Percentiles rank a stretch among this genome's conserved stretches.
phyloP scores from a whole-genome alignment of 208 protist genomes.

The Trypanosoma grayi region DNA sequence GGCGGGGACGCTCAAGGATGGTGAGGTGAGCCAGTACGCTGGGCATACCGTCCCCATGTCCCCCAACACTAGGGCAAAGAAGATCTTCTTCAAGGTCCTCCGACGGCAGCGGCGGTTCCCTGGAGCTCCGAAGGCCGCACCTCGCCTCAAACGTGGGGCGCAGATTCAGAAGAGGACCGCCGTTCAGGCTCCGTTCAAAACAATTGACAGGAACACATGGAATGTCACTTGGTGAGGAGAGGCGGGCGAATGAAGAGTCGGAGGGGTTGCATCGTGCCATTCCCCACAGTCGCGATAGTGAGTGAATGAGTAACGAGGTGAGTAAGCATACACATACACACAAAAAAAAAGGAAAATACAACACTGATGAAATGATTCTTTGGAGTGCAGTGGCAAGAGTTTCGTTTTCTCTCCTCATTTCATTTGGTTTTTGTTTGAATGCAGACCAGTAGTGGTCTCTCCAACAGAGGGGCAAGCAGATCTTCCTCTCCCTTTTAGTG shows the following conservation, averaged over 20 bases:
- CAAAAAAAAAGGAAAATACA: neutral
- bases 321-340: constrained; percentile 1
- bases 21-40: constrained; percentile 65
- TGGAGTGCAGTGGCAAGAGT: no score
- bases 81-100: constrained; percentile 68
- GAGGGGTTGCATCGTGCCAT: neutral
- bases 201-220: constrained; percentile 76
- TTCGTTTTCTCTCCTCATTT: no score
- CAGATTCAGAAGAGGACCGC: constrained; percentile 12
- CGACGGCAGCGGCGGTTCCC: constrained; percentile 58
- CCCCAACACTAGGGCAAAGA: constrained; percentile 63
- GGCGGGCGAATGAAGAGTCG: neutral
- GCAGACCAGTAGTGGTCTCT: neutral
- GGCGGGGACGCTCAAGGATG: constrained; percentile 52
- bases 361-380: no score
- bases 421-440: neutral
- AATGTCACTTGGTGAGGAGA: constrained; percentile 78
- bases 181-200: constrained; percentile 45
- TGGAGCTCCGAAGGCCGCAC: constrained; percentile 46
- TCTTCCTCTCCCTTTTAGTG: neutral
- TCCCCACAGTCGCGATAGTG: no score
- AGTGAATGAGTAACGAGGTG: no score
- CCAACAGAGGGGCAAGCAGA: constrained; percentile 1
- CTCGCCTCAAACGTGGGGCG: constrained; percentile 39
- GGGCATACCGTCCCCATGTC: constrained; percentile 77